These are phyloP conservation scores for Brassica napus DNA, from an alignment of 345 rosid species.

Conservation along the genomic window DNA sequence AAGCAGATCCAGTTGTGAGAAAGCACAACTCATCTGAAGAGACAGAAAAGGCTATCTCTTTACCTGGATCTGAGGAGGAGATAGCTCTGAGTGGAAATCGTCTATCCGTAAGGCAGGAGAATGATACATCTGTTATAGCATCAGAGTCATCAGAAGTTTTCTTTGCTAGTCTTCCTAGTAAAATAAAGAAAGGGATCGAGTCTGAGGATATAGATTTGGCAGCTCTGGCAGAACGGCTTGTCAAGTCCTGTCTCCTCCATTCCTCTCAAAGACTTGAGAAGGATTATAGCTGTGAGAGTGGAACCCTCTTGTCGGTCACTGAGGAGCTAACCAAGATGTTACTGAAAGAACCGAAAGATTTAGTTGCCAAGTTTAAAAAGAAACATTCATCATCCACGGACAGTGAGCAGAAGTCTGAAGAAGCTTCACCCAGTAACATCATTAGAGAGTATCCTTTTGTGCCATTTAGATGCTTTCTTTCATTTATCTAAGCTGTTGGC, in stretches of 20 bases:
- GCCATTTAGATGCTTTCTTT: conserved; percentile 8
- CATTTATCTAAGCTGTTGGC: conserved; percentile 11
- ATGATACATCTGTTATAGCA: conserved; percentile 41
- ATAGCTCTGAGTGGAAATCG: conserved; percentile 52
- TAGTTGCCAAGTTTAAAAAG: conserved; percentile 50
- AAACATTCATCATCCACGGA: conserved; percentile 39
- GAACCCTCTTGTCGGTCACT: conserved; percentile 43
- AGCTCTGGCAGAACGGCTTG: conserved; percentile 79
- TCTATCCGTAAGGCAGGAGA: conserved; percentile 55
- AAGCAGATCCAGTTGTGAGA: conserved; percentile 45
- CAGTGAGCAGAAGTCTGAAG: conserved; percentile 40
- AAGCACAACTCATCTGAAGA: conserved; percentile 44
- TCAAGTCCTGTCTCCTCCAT: conserved; percentile 60
- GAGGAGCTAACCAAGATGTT: conserved; percentile 59
- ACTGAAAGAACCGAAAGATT: conserved; percentile 72
- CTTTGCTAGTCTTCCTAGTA: conserved; percentile 55
- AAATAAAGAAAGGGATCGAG: conserved; percentile 72
- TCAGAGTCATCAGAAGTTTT: conserved; percentile 61
- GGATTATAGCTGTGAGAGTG: conserved; percentile 43
- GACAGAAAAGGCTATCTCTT: conserved; percentile 53
- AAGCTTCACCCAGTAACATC: conserved; percentile 43
- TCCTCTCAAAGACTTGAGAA: conserved; percentile 55
- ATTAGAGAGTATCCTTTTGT: conserved; percentile 81
- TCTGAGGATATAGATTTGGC: conserved; percentile 73
- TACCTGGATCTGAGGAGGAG: conserved; percentile 62